These are phyloP conservation scores for Mortierella sp. DNA, from an alignment of 371 early-diverging fungal genomes.

Conservation along the genomic window DNA sequence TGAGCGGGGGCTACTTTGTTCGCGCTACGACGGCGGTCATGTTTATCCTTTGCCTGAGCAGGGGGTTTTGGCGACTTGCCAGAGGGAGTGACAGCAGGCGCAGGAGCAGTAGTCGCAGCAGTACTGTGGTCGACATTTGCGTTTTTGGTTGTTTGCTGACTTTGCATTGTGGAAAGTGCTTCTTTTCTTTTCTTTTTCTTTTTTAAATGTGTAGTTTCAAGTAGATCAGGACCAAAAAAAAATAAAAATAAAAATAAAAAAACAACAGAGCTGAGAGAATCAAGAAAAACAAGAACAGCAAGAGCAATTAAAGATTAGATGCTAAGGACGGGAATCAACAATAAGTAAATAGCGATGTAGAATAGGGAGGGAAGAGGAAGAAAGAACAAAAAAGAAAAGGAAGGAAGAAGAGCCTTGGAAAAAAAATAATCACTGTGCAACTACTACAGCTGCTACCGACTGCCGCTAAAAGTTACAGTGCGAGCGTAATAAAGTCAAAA, in stretches of 20 bases:
- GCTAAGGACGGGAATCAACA: not conserved
- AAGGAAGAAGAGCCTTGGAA: not conserved
- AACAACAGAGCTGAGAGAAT: not conserved
- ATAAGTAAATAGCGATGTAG: not conserved
- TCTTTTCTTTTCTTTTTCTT: slow-evolving; percentile 16
- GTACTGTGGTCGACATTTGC: slow-evolving; percentile 13
- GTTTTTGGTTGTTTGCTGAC: slow-evolving; percentile 20
- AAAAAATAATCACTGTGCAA: not conserved
- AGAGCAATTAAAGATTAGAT: not conserved
- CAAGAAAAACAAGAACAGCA: not conserved
- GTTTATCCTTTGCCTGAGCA: slow-evolving; percentile 10
- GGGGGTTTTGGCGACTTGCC: slow-evolving; percentile 10
- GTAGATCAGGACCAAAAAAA: not conserved
- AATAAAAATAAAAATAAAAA: slow-evolving; percentile 3
- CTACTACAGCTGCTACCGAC: not conserved
- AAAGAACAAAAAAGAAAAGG: not conserved
- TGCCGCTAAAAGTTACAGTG: too few species aligned
- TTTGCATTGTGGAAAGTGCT: slow-evolving; percentile 8
- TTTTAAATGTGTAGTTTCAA: not conserved
- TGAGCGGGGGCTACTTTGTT: slow-evolving; percentile 10
- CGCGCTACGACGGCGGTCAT: slow-evolving; percentile 20
- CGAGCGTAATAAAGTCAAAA: too few species aligned
- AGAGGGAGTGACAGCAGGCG: not conserved
- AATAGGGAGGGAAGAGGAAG: not conserved
- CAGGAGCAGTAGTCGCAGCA: not conserved